These are phyloP conservation scores for Cystobasidium pallidum DNA, from an alignment of 1,284 basidiomycete species.

Conservation along the genomic window DNA sequence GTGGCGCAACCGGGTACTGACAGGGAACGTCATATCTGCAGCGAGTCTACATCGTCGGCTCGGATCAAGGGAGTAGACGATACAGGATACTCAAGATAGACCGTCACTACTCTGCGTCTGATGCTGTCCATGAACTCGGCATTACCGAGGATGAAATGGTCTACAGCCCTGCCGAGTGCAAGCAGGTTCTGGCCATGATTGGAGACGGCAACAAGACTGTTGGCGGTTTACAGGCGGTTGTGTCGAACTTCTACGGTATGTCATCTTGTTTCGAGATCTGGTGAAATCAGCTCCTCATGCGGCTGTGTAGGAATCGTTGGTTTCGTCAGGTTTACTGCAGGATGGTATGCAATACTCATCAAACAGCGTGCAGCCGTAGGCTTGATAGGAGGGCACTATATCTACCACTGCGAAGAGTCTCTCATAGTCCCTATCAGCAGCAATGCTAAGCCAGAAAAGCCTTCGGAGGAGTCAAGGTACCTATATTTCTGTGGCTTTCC, in stretches of 20 bases:
- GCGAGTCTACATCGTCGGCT: constrained; percentile 86
- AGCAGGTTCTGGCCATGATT: constrained; percentile 86
- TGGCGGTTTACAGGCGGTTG: constrained; percentile 80
- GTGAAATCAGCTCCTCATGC: constrained; percentile 36
- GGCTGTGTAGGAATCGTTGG: constrained; percentile 68
- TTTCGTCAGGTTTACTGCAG: constrained; percentile 84
- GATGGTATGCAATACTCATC: constrained; percentile 87
- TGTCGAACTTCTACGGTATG: constrained; percentile 69
- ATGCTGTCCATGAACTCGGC: constrained; percentile 61
- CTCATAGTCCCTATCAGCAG: constrained; percentile 75
- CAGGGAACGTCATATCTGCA: constrained; percentile 45
- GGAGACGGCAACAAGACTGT: constrained; percentile 88
- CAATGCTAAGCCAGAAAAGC: constrained; percentile 77
- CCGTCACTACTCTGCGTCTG: constrained; percentile 60
- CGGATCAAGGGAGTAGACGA: constrained; percentile 77
- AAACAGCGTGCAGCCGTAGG: constrained; percentile 90
- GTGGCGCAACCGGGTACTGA: neutral
- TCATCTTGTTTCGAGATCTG: constrained; percentile 38
- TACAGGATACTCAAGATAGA: constrained; percentile 92
- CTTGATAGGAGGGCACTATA: constrained; percentile 91
- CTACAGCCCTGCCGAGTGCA: constrained; percentile 87
- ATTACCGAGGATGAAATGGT: constrained; percentile 83
- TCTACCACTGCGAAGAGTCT: constrained; percentile 95
- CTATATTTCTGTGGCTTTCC: constrained; percentile 33
- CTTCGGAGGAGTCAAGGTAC: constrained; percentile 75